These are phyloP conservation scores for Aspergillus fijiensis DNA, from an alignment of 2,329 filamentous ascomycete species.

Conservation along the genomic window DNA sequence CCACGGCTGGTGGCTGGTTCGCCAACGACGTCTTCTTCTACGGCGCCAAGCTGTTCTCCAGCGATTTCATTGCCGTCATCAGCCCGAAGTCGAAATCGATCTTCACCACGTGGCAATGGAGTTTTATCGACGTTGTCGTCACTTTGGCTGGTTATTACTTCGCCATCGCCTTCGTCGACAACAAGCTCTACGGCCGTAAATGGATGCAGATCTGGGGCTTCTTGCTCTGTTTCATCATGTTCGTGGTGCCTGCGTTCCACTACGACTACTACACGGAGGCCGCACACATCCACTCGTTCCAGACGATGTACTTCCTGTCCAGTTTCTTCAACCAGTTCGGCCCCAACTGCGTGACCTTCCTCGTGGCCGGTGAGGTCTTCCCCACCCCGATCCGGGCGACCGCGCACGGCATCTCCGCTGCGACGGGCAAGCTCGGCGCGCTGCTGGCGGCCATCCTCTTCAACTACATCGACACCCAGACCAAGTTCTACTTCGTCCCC, in stretches of 20 bases:
- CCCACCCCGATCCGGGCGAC: conserved; percentile 88
- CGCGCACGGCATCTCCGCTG: conserved; percentile 92
- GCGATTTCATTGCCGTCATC: conserved; percentile 2
- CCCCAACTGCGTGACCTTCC: conserved; percentile 91
- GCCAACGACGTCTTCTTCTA: conserved; percentile 8
- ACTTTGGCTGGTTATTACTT: conserved; percentile 1
- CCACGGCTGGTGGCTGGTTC: conserved; percentile 5
- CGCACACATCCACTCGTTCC: conserved; percentile 6
- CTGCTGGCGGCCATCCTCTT: conserved; percentile 59
- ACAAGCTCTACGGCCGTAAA: conserved; percentile 7
- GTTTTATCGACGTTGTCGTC: conserved; percentile 3
- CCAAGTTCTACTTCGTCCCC: conserved; percentile 7
- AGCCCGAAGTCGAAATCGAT: conserved; percentile 2
- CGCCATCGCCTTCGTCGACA: conserved; percentile 2
- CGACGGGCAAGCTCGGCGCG: conserved; percentile 81
- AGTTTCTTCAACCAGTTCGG: conserved; percentile 46
- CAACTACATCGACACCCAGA: conserved; percentile 9
- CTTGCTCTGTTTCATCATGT: conserved; percentile 7
- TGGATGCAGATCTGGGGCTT: conserved; percentile 9
- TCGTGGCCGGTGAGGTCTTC: conserved; percentile 90
- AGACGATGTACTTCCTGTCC: conserved; percentile 7
- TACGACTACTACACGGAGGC: conserved; percentile 6
- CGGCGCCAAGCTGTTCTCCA: conserved; percentile 8
- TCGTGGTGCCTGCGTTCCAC: conserved; percentile 2
- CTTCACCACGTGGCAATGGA: conserved; percentile 5